These are phyloP conservation scores for Collybia sp. DNA, from an alignment of 768 basidiomycete genomes.

Conservation along the genomic window DNA sequence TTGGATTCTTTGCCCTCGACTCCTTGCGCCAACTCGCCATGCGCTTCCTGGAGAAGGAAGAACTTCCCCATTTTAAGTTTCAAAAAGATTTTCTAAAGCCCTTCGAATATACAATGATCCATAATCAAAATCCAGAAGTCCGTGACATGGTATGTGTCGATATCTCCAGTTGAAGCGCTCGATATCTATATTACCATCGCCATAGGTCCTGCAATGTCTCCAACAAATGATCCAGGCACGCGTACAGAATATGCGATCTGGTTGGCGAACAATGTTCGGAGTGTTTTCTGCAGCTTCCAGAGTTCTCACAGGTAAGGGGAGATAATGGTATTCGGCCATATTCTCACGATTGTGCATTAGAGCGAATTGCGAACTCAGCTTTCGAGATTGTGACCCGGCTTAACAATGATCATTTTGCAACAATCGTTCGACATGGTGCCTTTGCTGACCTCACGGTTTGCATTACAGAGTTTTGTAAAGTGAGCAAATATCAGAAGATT, in stretches of 20 bases:
- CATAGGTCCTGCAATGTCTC: constrained; percentile 90
- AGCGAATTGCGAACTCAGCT: constrained; percentile 87
- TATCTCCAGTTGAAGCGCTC: background rate
- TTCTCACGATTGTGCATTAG: constrained; percentile 29
- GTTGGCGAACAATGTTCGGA: constrained; percentile 99
- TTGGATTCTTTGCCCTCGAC: constrained; percentile 95
- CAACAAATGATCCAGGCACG: constrained; percentile 98
- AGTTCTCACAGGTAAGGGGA: constrained; percentile 69
- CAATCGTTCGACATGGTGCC: constrained; percentile 90
- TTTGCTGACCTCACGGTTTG: constrained; percentile 96
- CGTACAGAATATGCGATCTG: constrained; percentile 92
- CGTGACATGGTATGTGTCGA: constrained; percentile 77
- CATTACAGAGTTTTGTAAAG: constrained; percentile 99
- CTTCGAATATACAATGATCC: constrained; percentile 96
- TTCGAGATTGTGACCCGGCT: constrained; percentile 94
- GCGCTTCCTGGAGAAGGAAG: constrained; percentile 99
- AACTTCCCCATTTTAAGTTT: constrained; percentile 96
- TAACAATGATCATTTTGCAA: constrained; percentile 84
- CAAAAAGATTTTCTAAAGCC: constrained; percentile 99
- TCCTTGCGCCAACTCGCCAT: constrained; percentile 95
- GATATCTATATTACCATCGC: constrained; percentile 4
- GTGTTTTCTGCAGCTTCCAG: constrained; percentile 97
- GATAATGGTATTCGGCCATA: background rate
- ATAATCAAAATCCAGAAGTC: constrained; percentile 93
- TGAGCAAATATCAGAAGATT: constrained; percentile 99